Evolutionary conservation across 2,329 filamentous ascomycete genomes (phyloP), one percentile per base, ranked within the genome.

Genomic region (Sarocladiaceae sp.): DNA sequence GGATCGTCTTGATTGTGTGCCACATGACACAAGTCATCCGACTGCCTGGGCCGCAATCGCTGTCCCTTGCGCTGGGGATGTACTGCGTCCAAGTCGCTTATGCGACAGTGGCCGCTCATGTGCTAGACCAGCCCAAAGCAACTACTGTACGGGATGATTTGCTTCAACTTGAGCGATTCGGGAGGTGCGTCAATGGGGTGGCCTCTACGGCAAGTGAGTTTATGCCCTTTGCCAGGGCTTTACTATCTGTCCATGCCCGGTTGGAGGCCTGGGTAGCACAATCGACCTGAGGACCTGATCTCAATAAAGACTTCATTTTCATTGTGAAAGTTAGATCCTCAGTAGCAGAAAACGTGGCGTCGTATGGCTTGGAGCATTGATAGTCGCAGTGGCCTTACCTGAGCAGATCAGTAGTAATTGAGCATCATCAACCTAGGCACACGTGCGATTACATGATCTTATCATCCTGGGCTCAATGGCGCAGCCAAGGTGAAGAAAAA

Each of bases 21-120:
- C 40, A 32, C 27, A 43, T 43, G 40, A 32, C 32, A n/a, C 3
- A 5, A n/a, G 20, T 43, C 27, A 43, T 43, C 23, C 26, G 21
- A 12, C 20, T 43, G 6, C 24, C 40, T 12, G 16, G 23, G 11
- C 40, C 4, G 20, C 23, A 43, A 19, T n/a, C 24, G 3, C 21
- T 45, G 12, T 40, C 44, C 29, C 32, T 46, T 29, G 26, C 26
- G n/a, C n/a, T 29, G 26, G 26, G 26, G 9, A 29, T 9, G n/a
- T 29, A 29, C n/a, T 9, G n/a, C 26, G n/a, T 29, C 9, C 26
- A 29, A 9, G 9, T 29, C n/a, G 26, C 26, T 9, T 9, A 9
- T n/a, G 26, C 26, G n/a, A 29, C 9, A 9, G 26, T 29, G 9
- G 26, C 26, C 9, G 9, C 26, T 29, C 26, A 29, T n/a, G 26